Percentiles rank a stretch among this genome's conserved stretches.
Conservation (phyloP, 331 rosid genomes). For the Quercus lobata region DNA sequence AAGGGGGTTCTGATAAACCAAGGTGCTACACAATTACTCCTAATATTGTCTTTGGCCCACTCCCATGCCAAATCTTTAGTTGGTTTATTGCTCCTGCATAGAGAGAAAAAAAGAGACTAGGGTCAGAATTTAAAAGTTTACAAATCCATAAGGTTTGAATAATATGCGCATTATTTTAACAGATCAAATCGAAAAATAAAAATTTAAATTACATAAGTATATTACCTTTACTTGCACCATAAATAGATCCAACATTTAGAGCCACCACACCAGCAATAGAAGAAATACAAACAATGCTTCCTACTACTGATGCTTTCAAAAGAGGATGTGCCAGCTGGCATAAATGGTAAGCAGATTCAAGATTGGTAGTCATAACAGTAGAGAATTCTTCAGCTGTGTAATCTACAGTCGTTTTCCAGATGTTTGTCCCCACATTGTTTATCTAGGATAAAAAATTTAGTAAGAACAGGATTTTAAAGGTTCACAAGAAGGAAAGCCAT, state of each 20-base stretch:
- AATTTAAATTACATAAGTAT: neutral
- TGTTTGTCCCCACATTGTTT: conserved; percentile 42
- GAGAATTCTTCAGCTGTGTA: conserved; percentile 43
- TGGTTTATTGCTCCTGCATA: conserved; percentile 41
- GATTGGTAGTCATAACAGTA: conserved; percentile 37
- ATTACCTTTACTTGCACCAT: conserved; percentile 56
- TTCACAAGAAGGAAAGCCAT: neutral
- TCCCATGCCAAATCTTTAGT: conserved; percentile 40
- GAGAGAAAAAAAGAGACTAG: neutral
- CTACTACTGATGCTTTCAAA: conserved; percentile 50
- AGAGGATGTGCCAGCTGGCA: conserved; percentile 48
- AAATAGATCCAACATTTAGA: conserved; percentile 23
- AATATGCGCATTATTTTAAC: neutral
- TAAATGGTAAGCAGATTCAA: conserved; percentile 39
- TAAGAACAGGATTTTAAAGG: neutral
- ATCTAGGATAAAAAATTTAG: neutral
- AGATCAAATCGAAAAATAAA: too few species aligned
- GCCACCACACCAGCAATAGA: conserved; percentile 39
- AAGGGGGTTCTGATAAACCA: conserved; percentile 36
- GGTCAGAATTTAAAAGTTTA: neutral
- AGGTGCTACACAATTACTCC: conserved; percentile 42
- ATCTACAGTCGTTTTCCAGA: conserved; percentile 20
- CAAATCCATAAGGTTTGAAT: neutral
- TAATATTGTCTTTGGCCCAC: conserved; percentile 50
- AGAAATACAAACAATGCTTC: conserved; percentile 54